Evolutionary conservation across 495 filamentous ascomycete species (phyloP), one percentile per base, ranked within the genome.

Genomic region (Tuber melanosporum): DNA sequence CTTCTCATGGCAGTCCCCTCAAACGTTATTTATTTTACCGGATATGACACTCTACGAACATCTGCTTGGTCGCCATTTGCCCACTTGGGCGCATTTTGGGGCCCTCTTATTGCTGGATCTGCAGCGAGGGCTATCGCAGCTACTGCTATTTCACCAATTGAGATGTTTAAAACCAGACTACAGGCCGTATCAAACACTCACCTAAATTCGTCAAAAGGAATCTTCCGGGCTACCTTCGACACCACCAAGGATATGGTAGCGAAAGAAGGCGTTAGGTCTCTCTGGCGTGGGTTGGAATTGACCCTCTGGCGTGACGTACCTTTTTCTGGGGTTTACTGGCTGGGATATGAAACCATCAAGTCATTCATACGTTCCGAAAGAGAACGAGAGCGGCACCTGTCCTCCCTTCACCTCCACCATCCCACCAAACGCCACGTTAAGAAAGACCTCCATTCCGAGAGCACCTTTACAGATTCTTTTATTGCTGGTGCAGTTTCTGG

Each of bases 1-100:
- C 85, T 99, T 66, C 88, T 93, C 80, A 99, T 99, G 95, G 91
- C 95, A 4, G 89, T 99, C 45, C 95, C 95, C 0, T 93, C 90
- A 49, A 99, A 99, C 84, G 94, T 99, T 77, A 98, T 99, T 76
- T 99, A 99, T 85, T 97, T 98, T 81, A 95, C 95, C 46, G 95
- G 95, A n/a, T 99, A 99, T 84, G 95, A 99, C 82, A 95, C 92
- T 90, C 85, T 99, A 76, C 91, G 95, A 20, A 90, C 86, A 39
- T 92, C 91, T 82, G 85, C 87, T 1, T 84, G 84, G 52, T 94
- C 91, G 74, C 94, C 93, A 0, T 88, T 97, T 77, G 87, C 87
- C 71, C 86, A 85, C 45, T 72, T 86, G 42, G 82, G 93, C 7
- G 85, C 87, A 17, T 80, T 84, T 3, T 94, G 92, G 83, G 90